Base-by-base conservation (phyloP, 23 red algal genomes). In the Agarophyton chilense region DNA sequence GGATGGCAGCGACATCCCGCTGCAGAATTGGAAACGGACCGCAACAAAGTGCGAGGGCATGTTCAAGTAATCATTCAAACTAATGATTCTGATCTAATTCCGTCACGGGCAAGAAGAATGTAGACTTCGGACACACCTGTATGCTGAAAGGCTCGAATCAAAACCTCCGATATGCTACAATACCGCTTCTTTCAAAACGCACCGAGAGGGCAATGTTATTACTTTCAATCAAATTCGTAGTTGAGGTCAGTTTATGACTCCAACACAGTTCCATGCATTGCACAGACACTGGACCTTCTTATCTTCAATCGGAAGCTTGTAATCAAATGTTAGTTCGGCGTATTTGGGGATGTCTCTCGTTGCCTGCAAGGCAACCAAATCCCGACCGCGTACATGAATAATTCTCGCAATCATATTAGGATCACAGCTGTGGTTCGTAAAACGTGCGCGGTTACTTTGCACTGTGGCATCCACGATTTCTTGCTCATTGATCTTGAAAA, bases 341-440 rank as follows among this genome's bases (percentile, higher is more conserved):
- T 63, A 86, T 36, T 25, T 58, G 18, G 77, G 81, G 45, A 94
- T 86, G 31, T 72, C 49, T 79, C 81, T 70, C 12, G 71, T 94
- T 6, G 83, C 92, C 28, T 57, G 50, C 16, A 94, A 47, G 22
- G 87, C 76, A 81, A 94, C 73, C 51, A 88, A 43, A 33, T 79
- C 73, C 2, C 82, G 65, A n/a, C 81, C 92, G 22, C 71, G 58
- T 21, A 93, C 71, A 40, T 73, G 51, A 31, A 85, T 78, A 45
- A 85, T 86, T n/a, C 83, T 53, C 4, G 90, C 79, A 57, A 63
- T 64, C 80, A 93, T 83, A 44, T 96, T 95, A 18, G 96, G 93
- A 34, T 95, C 88, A 67, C 96, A 98, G 33, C 82, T 90, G 75
- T 98, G 96, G 56, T 98, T 98, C 58, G 94, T 93, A 68, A 95